Evolutionary conservation across 257 asterid species (phyloP).

Genomic region (Solanum clarkiae): DNA sequence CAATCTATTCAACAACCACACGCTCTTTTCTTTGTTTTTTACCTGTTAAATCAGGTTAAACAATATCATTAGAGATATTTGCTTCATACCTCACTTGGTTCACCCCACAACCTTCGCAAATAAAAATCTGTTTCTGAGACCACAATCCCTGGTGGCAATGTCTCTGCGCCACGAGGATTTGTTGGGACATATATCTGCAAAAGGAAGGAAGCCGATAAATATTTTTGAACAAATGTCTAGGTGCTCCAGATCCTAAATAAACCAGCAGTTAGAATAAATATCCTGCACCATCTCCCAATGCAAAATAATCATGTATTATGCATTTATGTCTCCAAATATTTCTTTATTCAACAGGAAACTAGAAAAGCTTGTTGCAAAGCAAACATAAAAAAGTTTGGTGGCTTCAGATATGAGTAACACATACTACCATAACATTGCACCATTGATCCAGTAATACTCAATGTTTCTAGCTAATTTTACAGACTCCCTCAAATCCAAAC

Average conservation of each 20-base stretch:
- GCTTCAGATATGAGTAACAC: neutral
- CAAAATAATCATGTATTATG: neutral
- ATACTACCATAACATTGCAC: neutral
- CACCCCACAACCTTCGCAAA: constrained; percentile 97
- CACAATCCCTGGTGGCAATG: constrained; percentile 95
- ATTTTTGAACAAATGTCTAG: neutral
- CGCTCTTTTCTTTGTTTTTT: neutral
- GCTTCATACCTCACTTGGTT: constrained; percentile 72
- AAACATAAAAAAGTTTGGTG: neutral
- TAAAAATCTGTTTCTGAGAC: constrained; percentile 85
- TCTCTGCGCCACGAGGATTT: constrained; percentile 98
- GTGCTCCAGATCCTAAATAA: neutral
- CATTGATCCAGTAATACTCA: neutral
- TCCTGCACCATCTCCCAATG: neutral
- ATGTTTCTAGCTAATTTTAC: neutral
- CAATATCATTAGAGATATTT: neutral
- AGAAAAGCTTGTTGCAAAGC: neutral
- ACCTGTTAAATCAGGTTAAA: neutral
- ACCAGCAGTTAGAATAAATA: neutral
- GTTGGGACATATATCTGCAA: constrained; percentile 81
- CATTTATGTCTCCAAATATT: neutral
- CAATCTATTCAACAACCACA: neutral
- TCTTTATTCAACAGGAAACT: neutral
- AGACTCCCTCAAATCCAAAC: neutral
- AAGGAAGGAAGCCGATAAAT: neutral